Evolutionary conservation across 2,329 filamentous ascomycete species (phyloP), one percentile per base, ranked within the genome.

Genomic region (Dothideomycetes sp.): DNA sequence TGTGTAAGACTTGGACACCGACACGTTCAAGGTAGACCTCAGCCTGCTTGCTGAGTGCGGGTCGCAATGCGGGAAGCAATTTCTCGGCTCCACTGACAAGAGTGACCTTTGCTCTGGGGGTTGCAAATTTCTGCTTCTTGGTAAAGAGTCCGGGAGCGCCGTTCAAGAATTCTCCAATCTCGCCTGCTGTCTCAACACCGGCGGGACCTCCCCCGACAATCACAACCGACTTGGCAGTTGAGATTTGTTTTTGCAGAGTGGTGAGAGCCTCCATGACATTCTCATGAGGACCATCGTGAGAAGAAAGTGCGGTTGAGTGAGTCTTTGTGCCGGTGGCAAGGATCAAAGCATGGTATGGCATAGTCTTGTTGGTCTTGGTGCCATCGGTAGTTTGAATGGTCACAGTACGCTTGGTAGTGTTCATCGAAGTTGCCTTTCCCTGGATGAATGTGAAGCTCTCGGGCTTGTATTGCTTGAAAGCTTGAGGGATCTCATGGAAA

Each of bases 251-350:
- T 37, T 60, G 57, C 43, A 55, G 50, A 4, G 55, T 51, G 9
- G 50, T 47, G 37, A 67, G 49, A 0, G 57, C 55, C 22, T 49
- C 50, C 37, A 49, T 41, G 1, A 58, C 52, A 18, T 54, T 51
- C 11, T 49, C 53, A 34, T 58, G 49, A 18, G 62, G 52, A 9
- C 52, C 47, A 23, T 58, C 62, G 29, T 66, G 62, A 10, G 63
- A 54, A 17, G 68, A 69, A 37, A 70, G 59, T 3, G 64, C 56
- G 0, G 65, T 59, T 18, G 65, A 60, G 8, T 61, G 54, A 1
- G 72, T 70, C 10, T 52, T 63, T 27, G 68, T 67, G 6, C 74
- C 74, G 1, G 72, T 74, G 7, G 73, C 71, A 44, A 77, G 68
- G 34, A 78, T 60, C 3, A 78, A 61, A n/a, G 70, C 67, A 48